A percentile compares a stretch with the other conserved stretches of the same genome.
Evolutionary conservation across 345 rosid genomes (phyloP).

Genomic region (Sisymbrium irio): DNA sequence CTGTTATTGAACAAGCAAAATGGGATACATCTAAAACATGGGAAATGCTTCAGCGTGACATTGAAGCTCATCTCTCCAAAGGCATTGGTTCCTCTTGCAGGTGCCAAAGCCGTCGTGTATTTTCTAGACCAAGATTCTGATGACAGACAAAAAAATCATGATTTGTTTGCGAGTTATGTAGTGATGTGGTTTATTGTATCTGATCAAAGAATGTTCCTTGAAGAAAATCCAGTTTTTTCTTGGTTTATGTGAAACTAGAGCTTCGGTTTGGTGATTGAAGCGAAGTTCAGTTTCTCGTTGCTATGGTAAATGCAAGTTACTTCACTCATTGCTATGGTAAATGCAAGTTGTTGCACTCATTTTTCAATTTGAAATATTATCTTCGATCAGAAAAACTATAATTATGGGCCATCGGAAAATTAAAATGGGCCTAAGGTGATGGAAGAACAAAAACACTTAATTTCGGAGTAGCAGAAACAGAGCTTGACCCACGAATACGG

Average conservation of each 20-base stretch:
- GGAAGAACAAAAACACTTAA: background rate
- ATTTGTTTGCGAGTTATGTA: conserved; percentile 27
- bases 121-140: conserved; percentile 22
- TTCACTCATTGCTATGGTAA: conserved; percentile 1
- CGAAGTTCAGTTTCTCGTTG: background rate
- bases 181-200: conserved; percentile 36
- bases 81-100: too few species aligned
- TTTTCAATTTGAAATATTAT: background rate
- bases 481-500: conserved; percentile 1
- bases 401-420: background rate
- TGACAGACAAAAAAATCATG: conserved; percentile 13
- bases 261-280: conserved; percentile 19
- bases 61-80: too few species aligned
- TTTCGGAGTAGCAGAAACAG: background rate
- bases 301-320: too few species aligned
- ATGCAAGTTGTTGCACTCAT: background rate
- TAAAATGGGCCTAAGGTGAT: conserved; percentile 20
- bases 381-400: background rate
- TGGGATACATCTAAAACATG: too few species aligned
- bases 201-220: conserved; percentile 14
- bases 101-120: conserved; percentile 29
- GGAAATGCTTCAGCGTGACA: conserved; percentile 29
- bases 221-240: conserved; percentile 7
- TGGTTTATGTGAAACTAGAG: conserved; percentile 19
- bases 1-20: too few species aligned